Percentiles rank a stretch among this genome's conserved stretches.
Conservation (phyloP, 2,329 filamentous ascomycete genomes). For the Diplodia sapinea region DNA sequence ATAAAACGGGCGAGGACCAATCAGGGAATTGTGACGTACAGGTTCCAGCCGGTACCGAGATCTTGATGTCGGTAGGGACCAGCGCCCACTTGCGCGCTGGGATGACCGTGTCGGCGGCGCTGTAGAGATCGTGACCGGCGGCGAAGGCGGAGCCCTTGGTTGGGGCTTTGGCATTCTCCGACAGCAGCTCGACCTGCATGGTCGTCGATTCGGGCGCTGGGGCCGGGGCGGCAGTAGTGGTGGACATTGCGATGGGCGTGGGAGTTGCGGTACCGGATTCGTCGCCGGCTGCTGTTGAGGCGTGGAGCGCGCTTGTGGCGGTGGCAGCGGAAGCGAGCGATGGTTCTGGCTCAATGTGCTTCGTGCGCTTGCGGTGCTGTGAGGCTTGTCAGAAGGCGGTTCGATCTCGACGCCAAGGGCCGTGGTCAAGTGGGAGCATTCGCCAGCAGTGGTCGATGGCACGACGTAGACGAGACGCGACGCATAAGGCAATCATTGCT, state of each 20-base stretch:
- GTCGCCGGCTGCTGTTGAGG: constrained; percentile 36
- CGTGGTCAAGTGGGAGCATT: constrained; percentile 1
- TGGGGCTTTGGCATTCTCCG: constrained; percentile 76
- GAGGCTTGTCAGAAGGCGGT: constrained; percentile 66
- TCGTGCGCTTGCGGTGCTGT: constrained; percentile 80
- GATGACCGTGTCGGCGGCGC: constrained; percentile 72
- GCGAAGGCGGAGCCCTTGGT: constrained; percentile 88
- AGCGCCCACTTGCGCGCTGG: constrained; percentile 83
- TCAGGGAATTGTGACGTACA: constrained; percentile 64
- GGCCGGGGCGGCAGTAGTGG: constrained; percentile 35
- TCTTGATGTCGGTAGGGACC: constrained; percentile 88
- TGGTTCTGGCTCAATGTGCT: constrained; percentile 59
- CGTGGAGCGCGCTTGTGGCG: constrained; percentile 30
- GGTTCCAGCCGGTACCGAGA: constrained; percentile 87
- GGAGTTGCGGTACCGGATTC: constrained; percentile 46
- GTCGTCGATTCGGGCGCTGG: constrained; percentile 55
- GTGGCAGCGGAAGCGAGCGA: constrained; percentile 36
- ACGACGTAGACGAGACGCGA: not conserved
- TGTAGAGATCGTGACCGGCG: constrained; percentile 94
- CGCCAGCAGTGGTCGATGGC: constrained; percentile 6
- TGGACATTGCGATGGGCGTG: constrained; percentile 40
- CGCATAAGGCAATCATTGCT: constrained; percentile 9
- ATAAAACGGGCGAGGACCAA: not conserved
- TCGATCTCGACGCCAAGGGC: constrained; percentile 46
- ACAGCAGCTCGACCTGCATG: constrained; percentile 87